phyloP scores from a whole-genome alignment of 768 basidiomycete species.

The Boletellus emodensis region DNA sequence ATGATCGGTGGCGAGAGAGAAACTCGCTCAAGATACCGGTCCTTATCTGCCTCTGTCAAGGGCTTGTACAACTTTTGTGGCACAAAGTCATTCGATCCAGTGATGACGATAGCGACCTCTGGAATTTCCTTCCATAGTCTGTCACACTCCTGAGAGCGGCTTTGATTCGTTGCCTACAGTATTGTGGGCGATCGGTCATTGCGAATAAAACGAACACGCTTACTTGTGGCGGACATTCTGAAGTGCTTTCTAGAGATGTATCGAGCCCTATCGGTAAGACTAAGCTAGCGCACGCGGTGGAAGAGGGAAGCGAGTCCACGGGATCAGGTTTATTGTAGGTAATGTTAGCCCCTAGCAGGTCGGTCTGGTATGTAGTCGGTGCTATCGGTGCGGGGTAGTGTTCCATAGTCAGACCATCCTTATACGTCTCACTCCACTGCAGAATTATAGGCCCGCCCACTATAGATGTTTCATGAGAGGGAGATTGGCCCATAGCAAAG shows the following conservation, averaged over 20 bases:
- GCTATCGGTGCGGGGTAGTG: background rate
- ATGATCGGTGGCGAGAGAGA: slow-evolving; percentile 56
- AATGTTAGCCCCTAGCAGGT: background rate
- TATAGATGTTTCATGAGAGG: background rate
- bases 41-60: slow-evolving; percentile 64
- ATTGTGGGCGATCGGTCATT: background rate
- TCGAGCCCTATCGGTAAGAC: background rate
- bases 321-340: background rate
- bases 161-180: background rate
- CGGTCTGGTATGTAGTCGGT: background rate
- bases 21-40: slow-evolving; percentile 68
- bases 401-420: background rate
- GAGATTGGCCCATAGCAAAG: background rate
- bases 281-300: background rate
- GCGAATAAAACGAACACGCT: background rate
- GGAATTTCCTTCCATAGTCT: slow-evolving; percentile 11
- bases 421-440: background rate
- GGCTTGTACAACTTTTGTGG: slow-evolving; percentile 70
- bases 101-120: slow-evolving; percentile 17
- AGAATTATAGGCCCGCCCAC: background rate
- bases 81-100: slow-evolving; percentile 44
- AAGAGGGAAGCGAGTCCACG: background rate
- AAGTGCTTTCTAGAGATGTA: background rate
- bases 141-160: slow-evolving; percentile 14
- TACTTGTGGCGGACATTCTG: slow-evolving; percentile 3